Conservation (phyloP, 2,329 filamentous ascomycete genomes). For the Colletotrichum gigasporum region DNA sequence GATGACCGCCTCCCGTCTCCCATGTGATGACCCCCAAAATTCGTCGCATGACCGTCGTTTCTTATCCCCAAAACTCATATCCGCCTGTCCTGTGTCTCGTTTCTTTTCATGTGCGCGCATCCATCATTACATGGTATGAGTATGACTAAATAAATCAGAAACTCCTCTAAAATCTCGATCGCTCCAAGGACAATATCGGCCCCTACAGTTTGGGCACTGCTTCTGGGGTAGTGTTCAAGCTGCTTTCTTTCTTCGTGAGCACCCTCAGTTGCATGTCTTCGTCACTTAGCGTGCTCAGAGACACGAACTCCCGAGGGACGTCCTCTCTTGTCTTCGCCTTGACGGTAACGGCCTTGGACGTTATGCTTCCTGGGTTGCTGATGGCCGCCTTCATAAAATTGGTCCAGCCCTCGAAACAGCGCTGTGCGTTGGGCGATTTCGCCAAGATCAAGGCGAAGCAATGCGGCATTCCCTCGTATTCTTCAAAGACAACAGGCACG, state of each 20-base stretch:
- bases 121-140: not conserved
- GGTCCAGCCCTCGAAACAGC: conserved; percentile 65
- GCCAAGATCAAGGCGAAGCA: conserved; percentile 71
- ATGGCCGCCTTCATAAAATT: conserved; percentile 61
- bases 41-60: not conserved
- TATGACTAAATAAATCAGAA: too few species aligned
- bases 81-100: not conserved
- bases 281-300: conserved; percentile 53
- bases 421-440: conserved; percentile 51
- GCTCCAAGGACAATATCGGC: too few species aligned
- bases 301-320: conserved; percentile 51
- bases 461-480: conserved; percentile 86
- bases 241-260: conserved; percentile 35
- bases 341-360: conserved; percentile 54
- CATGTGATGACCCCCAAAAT: too few species aligned
- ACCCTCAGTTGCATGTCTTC: conserved; percentile 54
- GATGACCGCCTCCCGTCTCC: too few species aligned
- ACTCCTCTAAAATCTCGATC: too few species aligned
- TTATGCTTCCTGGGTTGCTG: conserved; percentile 43
- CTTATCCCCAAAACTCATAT: not conserved
- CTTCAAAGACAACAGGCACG: conserved; percentile 71
- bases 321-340: conserved; percentile 63
- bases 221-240: conserved; percentile 33
- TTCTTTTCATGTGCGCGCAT: not conserved
- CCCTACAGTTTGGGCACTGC: conserved; percentile 42